Base-by-base conservation (phyloP, 2,329 filamentous ascomycete genomes). In the Juglanconis juglandina region DNA sequence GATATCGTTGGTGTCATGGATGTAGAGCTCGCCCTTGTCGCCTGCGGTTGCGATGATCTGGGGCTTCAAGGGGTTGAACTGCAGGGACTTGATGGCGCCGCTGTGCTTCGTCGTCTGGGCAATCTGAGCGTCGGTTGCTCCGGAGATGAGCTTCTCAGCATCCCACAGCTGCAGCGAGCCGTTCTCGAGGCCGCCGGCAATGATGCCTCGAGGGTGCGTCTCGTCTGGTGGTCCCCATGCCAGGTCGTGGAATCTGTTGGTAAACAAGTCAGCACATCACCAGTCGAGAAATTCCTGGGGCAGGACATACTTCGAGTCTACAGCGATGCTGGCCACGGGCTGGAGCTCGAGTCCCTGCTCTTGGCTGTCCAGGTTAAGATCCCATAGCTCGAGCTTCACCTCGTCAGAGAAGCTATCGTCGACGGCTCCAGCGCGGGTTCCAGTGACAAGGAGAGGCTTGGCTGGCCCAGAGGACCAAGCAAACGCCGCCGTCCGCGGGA, bases 321-420 rank as follows among this genome's bases (percentile, higher is more conserved):
- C 92, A 73, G 82, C 87, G 71, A 98, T 87, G 76, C 88, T 94
- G 64, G 87, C 90, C 70, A 92, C 79, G 63, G 95, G 92, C 74
- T 93, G 88, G 59, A 97, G 86, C 79, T 98, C 95, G 57, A 91
- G 81, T 58, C 87, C 87, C 70, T 90, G 87, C 63, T 89, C 83
- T 64, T 86, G 77, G 74, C 87, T 87, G 74, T 96, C 91, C 66
- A 98, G 82, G 71, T 86, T 88, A 67, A 99, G 81, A 76, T 98
- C 92, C 95, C 95, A 99, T 63, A 99, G 82, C 80, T 99, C 95
- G 60, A 99, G 81, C 78, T 94, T 94, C 65, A 92, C 97, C 75
- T 98, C 93, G 75, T 95, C 95, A 34, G 95, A 98, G 77, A 99
- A 99, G 76, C 98, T 93, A 68, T 91, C 93, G 76, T 96, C 92